Evolutionary conservation across 208 protist genomes (phyloP).

Genomic region (Angomonas ambiguus): DNA sequence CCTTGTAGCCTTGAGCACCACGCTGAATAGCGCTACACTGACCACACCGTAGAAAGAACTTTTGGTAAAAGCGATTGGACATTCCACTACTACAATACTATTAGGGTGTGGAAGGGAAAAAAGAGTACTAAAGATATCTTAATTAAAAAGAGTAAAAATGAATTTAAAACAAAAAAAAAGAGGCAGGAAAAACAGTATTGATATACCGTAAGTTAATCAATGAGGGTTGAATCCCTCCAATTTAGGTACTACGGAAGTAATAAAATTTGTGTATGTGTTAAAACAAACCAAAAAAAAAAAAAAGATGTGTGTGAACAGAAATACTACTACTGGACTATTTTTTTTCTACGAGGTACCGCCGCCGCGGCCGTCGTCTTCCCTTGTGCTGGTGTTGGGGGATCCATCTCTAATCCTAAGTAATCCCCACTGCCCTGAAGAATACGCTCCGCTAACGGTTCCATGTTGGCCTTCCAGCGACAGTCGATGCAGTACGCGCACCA

Average conservation of each 20-base stretch:
- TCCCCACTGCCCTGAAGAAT: conserved; percentile 32
- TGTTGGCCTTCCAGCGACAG: conserved; percentile 64
- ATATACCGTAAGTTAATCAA: too few relatives aligned
- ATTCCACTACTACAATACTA: too few relatives aligned
- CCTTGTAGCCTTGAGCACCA: conserved; percentile 64
- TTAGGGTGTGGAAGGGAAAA: too few relatives aligned
- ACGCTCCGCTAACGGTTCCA: conserved; percentile 32
- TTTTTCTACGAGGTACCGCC: conserved; percentile 47
- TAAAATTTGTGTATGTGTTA: not conserved
- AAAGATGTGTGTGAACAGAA: not conserved
- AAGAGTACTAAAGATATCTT: too few relatives aligned
- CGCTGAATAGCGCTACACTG: conserved; percentile 63
- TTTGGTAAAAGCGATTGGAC: conserved; percentile 81
- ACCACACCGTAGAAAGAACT: conserved; percentile 72
- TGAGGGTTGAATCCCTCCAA: too few relatives aligned
- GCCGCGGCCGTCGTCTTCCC: not conserved
- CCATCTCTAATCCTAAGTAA: conserved; percentile 51
- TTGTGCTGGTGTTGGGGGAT: too few relatives aligned
- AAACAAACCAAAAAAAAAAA: not conserved
- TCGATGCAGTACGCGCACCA: conserved; percentile 60
- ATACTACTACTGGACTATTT: conserved; percentile 28
- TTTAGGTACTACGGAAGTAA: too few relatives aligned
- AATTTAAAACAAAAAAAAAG: too few relatives aligned
- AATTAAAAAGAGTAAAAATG: too few relatives aligned
- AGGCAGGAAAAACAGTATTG: too few relatives aligned